These are phyloP conservation scores for Coemansia sp. DNA, from an alignment of 192 early-diverging fungal species.

Conservation along the genomic window DNA sequence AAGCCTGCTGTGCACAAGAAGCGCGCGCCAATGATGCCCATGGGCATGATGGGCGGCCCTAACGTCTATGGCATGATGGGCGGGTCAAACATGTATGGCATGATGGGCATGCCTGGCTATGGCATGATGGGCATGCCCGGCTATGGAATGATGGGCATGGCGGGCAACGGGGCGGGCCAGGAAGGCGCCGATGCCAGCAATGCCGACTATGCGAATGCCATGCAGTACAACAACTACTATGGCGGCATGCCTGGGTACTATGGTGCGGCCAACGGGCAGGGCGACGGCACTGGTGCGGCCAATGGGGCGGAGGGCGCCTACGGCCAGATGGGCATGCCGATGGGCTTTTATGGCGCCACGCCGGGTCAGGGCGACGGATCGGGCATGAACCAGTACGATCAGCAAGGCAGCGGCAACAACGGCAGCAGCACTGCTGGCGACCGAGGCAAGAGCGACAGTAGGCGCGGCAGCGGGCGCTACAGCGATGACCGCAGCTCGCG, in stretches of 20 bases:
- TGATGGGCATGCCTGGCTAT: slow-evolving; percentile 21
- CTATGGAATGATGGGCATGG: slow-evolving; percentile 26
- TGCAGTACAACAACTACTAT: slow-evolving; percentile 34
- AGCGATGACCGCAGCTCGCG: background rate
- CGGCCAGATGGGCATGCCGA: slow-evolving; percentile 31
- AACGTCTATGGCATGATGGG: slow-evolving; percentile 25
- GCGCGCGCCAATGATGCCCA: slow-evolving; percentile 17
- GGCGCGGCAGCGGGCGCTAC: slow-evolving; percentile 4
- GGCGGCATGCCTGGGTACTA: slow-evolving; percentile 27
- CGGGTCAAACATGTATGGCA: slow-evolving; percentile 16
- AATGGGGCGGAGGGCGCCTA: slow-evolving; percentile 21
- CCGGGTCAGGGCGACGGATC: slow-evolving; percentile 2
- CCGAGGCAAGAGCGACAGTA: background rate
- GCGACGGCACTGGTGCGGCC: slow-evolving; percentile 3
- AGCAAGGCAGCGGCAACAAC: slow-evolving; percentile 6
- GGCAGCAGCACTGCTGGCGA: background rate
- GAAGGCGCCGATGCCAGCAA: background rate
- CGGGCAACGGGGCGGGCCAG: slow-evolving; percentile 11
- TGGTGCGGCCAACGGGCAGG: slow-evolving; percentile 5
- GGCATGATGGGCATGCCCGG: slow-evolving; percentile 30
- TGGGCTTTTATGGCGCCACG: slow-evolving; percentile 32
- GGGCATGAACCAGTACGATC: slow-evolving; percentile 6
- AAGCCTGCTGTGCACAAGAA: slow-evolving; percentile 37
- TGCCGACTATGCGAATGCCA: slow-evolving; percentile 18
- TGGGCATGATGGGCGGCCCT: slow-evolving; percentile 9